Evolutionary conservation across 2,329 filamentous ascomycete species (phyloP).

Genomic region (Periconia digitata): DNA sequence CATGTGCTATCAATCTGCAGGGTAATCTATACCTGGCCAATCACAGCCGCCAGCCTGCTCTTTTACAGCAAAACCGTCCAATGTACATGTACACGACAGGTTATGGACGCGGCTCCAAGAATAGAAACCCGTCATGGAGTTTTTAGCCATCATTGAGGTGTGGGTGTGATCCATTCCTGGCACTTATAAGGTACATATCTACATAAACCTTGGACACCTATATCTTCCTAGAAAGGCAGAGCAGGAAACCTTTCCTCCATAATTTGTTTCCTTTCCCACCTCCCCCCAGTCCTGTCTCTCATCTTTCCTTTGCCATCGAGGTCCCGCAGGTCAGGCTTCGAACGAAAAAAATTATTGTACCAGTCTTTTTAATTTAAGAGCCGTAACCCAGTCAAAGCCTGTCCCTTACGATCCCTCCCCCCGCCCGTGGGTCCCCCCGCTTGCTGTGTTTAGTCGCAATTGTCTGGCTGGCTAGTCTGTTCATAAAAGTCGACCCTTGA

Average conservation of each 20-base stretch:
- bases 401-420: slow-evolving; percentile 47
- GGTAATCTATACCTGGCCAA: slow-evolving; percentile 30
- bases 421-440: slow-evolving; percentile 38
- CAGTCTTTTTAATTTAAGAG: slow-evolving; percentile 47
- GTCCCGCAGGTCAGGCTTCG: slow-evolving; percentile 54
- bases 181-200: slow-evolving; percentile 50
- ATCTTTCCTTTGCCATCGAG: slow-evolving; percentile 42
- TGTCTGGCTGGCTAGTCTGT: slow-evolving; percentile 43
- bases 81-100: not conserved
- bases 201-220: slow-evolving; percentile 28
- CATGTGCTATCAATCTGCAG: slow-evolving; percentile 26
- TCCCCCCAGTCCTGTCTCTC: not conserved
- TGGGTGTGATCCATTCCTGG: slow-evolving; percentile 29
- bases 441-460: slow-evolving; percentile 44
- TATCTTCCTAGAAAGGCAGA: slow-evolving; percentile 37
- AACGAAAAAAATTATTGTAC: slow-evolving; percentile 26
- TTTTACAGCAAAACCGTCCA: not conserved
- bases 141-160: slow-evolving; percentile 42
- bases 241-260: slow-evolving; percentile 33
- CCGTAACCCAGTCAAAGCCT: slow-evolving; percentile 45
- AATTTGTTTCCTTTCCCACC: slow-evolving; percentile 46
- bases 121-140: slow-evolving; percentile 45
- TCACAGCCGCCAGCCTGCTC: slow-evolving; percentile 13
- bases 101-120: slow-evolving; percentile 42
- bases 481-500: slow-evolving; percentile 33